phyloP scores from a whole-genome alignment of 768 basidiomycete species.

The Trametopsis cervina region DNA sequence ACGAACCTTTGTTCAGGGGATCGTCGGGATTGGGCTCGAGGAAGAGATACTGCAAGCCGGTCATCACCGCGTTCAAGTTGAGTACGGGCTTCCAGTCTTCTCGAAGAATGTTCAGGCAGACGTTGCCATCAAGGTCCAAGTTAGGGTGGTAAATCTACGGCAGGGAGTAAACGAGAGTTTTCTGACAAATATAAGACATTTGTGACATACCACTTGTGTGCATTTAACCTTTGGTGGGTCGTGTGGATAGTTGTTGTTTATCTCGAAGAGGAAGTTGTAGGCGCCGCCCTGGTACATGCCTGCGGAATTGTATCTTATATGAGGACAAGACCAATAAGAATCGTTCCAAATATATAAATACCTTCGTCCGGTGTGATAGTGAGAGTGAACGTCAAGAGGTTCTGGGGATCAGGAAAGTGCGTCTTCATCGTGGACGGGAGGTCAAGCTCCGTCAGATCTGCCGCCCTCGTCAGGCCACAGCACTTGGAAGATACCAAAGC shows the following conservation, averaged over 20 bases:
- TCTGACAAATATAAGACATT: background rate
- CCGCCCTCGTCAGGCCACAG: too few species aligned
- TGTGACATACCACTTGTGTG: constrained; percentile 69
- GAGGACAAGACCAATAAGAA: background rate
- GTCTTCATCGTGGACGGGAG: constrained; percentile 96
- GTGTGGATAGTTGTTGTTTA: constrained; percentile 98
- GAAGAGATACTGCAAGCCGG: constrained; percentile 96
- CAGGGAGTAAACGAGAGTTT: constrained; percentile 4
- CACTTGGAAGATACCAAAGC: background rate
- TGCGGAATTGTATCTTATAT: constrained; percentile 24
- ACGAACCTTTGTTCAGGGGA: constrained; percentile 92
- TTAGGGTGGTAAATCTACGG: constrained; percentile 98
- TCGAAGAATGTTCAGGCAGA: constrained; percentile 95
- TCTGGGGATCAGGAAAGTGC: constrained; percentile 82
- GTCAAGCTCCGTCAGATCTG: constrained; percentile 96
- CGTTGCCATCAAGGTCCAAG: constrained; percentile 95
- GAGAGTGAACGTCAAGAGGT: constrained; percentile 95
- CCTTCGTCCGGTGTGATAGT: constrained; percentile 98
- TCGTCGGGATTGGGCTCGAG: constrained; percentile 98
- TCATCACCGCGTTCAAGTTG: constrained; percentile 97
- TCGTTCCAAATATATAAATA: constrained; percentile 28
- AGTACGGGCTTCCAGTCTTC: constrained; percentile 99
- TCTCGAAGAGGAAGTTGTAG: constrained; percentile 90
- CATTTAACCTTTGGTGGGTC: constrained; percentile 99
- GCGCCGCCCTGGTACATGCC: constrained; percentile 98